These are phyloP conservation scores for Taxillus chinensis DNA, from an alignment of 164 flowering plant species.

Conservation along the genomic window DNA sequence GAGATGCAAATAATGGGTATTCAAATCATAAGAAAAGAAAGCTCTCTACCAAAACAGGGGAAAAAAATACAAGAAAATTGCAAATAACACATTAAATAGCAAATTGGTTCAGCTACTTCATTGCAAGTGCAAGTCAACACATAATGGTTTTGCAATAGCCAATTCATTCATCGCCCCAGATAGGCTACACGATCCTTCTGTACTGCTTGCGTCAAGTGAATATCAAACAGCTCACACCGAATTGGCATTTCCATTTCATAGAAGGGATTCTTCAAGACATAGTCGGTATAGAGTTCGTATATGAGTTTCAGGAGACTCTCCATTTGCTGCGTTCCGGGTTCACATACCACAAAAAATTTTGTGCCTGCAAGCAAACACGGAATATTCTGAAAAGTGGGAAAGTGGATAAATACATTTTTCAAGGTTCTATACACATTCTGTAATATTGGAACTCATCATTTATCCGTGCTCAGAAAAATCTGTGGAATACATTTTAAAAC, in stretches of 20 bases:
- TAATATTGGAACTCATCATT: no score
- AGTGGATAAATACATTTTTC: background rate
- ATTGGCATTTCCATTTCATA: conserved; percentile 94
- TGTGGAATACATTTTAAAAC: no score
- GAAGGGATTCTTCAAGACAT: conserved; percentile 82
- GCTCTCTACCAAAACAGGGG: no score
- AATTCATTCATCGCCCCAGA: conserved; percentile 37
- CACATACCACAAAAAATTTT: conserved; percentile 78
- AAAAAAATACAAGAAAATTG: no score
- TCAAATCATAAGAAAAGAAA: no score
- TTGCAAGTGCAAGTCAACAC: no score
- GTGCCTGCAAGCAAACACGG: conserved; percentile 37
- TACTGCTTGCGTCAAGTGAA: conserved; percentile 50
- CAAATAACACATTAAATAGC: no score
- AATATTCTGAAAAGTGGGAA: background rate
- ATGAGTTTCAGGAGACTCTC: conserved; percentile 58
- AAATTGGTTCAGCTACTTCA: no score
- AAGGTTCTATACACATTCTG: background rate
- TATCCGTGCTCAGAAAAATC: no score
- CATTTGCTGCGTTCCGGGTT: conserved; percentile 73
- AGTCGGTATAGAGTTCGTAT: conserved; percentile 78
- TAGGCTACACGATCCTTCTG: conserved; percentile 62
- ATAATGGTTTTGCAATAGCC: no score
- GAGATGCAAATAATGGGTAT: no score
- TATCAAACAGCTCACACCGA: conserved; percentile 76